These are phyloP conservation scores for Mikania micrantha DNA, from an alignment of 129 eudicot species.

Conservation along the genomic window DNA sequence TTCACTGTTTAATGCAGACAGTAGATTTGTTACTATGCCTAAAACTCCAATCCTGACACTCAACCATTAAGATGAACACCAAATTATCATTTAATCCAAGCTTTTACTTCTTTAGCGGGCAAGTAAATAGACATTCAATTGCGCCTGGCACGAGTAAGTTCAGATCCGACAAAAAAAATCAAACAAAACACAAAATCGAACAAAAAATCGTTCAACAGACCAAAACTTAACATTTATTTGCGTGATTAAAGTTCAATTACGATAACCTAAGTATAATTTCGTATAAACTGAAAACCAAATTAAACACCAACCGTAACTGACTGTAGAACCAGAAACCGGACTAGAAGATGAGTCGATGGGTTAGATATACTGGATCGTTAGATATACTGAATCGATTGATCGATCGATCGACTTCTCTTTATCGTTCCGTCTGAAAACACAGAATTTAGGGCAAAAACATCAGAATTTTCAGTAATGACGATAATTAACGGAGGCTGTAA, in stretches of 20 bases:
- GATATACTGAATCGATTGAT: constrained; percentile 13
- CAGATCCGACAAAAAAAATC: constrained; percentile 3
- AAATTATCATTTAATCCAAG: not conserved
- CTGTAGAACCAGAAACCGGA: not conserved
- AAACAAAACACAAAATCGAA: not conserved
- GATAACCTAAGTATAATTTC: not conserved
- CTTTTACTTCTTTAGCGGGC: not conserved
- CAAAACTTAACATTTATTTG: not conserved
- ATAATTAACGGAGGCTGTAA: not conserved
- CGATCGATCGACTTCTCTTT: constrained; percentile 3
- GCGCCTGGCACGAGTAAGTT: not conserved
- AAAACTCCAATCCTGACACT: not conserved
- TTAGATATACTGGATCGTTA: not conserved
- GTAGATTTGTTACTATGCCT: not conserved
- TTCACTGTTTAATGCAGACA: not conserved
- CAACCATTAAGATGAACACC: not conserved
- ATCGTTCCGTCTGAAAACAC: not conserved
- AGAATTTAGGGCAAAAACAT: constrained; percentile 15
- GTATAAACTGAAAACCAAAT: not conserved
- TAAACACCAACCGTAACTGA: constrained; percentile 5
- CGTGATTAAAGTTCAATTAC: not conserved
- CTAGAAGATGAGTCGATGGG: not conserved
- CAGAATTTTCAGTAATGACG: not conserved
- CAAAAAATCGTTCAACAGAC: not conserved
- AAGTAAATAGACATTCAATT: not conserved